phyloP scores from a whole-genome alignment of 768 basidiomycete genomes.

The Lactarius tabidus region DNA sequence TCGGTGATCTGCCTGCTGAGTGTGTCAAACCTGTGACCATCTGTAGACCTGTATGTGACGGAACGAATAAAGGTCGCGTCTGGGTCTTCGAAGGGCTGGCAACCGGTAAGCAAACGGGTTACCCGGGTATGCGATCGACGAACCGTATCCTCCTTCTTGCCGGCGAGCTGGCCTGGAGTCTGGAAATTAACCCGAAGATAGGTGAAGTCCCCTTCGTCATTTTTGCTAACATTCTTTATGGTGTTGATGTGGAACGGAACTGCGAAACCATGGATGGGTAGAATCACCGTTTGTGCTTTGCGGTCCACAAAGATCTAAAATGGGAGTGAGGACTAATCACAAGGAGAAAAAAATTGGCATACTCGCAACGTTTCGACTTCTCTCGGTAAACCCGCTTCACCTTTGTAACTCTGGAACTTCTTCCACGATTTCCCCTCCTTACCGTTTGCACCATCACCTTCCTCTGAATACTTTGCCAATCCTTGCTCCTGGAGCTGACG shows the following conservation, averaged over 20 bases:
- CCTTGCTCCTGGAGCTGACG: conserved; percentile 72
- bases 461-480: conserved; percentile 77
- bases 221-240: conserved; percentile 97
- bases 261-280: conserved; percentile 93
- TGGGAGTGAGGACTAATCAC: conserved; percentile 3
- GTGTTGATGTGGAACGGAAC: conserved; percentile 98
- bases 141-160: conserved; percentile 98
- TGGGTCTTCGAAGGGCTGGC: conserved; percentile 91
- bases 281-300: conserved; percentile 81
- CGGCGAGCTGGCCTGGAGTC: conserved; percentile 94
- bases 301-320: conserved; percentile 85
- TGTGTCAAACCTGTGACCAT: conserved; percentile 83
- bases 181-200: conserved; percentile 97
- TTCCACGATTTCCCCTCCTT: conserved; percentile 95
- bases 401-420: conserved; percentile 94
- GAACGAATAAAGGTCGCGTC: conserved; percentile 96
- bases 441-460: conserved; percentile 64
- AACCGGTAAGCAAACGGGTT: conserved; percentile 1
- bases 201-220: conserved; percentile 92
- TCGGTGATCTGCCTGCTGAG: conserved; percentile 92
- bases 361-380: conserved; percentile 80
- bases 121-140: not conserved
- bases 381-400: conserved; percentile 85
- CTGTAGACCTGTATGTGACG: conserved; percentile 87
- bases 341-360: conserved; percentile 30